These are phyloP conservation scores for Teunomyces gatunensis DNA, from an alignment of 805 yeast genomes.

Conservation along the genomic window DNA sequence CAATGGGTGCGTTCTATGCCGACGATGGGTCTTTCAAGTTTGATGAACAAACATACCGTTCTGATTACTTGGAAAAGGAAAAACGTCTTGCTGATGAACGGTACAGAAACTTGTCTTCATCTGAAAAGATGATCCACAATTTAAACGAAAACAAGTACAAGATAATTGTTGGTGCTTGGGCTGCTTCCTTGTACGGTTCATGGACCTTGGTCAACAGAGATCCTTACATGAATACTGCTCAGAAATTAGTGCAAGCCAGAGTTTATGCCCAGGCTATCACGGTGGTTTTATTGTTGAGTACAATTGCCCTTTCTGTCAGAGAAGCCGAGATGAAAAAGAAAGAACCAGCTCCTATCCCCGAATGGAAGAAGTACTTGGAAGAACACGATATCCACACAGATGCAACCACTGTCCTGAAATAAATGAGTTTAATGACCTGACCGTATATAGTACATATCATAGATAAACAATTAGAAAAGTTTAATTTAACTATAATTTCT, in stretches of 20 bases:
- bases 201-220: constrained; percentile 27
- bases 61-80: constrained; percentile 24
- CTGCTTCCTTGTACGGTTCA: constrained; percentile 33
- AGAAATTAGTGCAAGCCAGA: constrained; percentile 28
- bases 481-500: no score
- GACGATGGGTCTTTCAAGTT: constrained; percentile 46
- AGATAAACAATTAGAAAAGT: not conserved
- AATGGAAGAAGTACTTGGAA: constrained; percentile 17
- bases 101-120: constrained; percentile 29
- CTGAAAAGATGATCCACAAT: constrained; percentile 28
- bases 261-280: constrained; percentile 30
- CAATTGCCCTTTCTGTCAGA: constrained; percentile 23
- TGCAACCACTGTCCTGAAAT: not conserved
- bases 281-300: constrained; percentile 25
- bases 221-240: constrained; percentile 23
- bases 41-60: constrained; percentile 33
- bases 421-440: not conserved
- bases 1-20: constrained; percentile 38
- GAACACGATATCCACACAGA: constrained; percentile 7
- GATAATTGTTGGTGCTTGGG: constrained; percentile 37
- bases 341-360: constrained; percentile 22
- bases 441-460: not conserved
- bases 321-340: constrained; percentile 22
- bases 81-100: constrained; percentile 7
- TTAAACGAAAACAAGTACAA: constrained; percentile 36